Base-by-base conservation (phyloP, 805 yeast species). In the Metschnikowia continentalis region DNA sequence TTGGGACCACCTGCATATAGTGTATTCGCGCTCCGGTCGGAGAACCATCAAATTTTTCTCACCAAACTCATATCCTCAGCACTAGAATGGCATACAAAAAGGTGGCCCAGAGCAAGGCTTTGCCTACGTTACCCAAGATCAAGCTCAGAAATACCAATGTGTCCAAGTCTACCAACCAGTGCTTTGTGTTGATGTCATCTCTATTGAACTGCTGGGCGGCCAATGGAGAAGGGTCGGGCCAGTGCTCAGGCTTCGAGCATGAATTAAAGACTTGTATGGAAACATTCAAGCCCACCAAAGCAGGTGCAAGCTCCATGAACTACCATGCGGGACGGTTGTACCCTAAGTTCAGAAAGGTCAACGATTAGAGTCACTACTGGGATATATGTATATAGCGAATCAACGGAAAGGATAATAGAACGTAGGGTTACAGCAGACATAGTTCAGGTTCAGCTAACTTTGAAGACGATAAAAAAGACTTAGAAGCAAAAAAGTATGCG, bases 141-240 rank as follows among this genome's bases (percentile, higher is more conserved):
- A 80, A 82, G 66, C 86, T 85, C 52, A 84, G 84, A 65, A 83
- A 81, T 59, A 83, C 90, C 14, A 73, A 80, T 3, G 71, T 78
- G 32, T 75, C 77, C 46, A 81, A 81, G 57, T 67, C 76, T 51
- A 79, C 88, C 43, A 83, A 85, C 59, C 83, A 88, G 51, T 90
- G 97, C 68, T 68, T 83, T 53, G 90, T 88, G 50, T 71, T 86
- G 56, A 88, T 91, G 91, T 84, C 94, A 1, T 84, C 88, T 44
- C 76, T 91, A 66, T 74, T 91, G 59, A 88, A 87, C 76, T 91
- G 98, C 72, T 91, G 98, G 98, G 95, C 97, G 2, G 88, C 97
- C 22, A 88, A 89, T 70, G 92, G 95, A 45, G 96, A 90, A 68
- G 91, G 94, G 53, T 74, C 85, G 20, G 71, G 77, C 10, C 77